Evolutionary conservation across 805 yeast genomes (phyloP).

Genomic region (Saccharomycopsis synnaedendra): DNA sequence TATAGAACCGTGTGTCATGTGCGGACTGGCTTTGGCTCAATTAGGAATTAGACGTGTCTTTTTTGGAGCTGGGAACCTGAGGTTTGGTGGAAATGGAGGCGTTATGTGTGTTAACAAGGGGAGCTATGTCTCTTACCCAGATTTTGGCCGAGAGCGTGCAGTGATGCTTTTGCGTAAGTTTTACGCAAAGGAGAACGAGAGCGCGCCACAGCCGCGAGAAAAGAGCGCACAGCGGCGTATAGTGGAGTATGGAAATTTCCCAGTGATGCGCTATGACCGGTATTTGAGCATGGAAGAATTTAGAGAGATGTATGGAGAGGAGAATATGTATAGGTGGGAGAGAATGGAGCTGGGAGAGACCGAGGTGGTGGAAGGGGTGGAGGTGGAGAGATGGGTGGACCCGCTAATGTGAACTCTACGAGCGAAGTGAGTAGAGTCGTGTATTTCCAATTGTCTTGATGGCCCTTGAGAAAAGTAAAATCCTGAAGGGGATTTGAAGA

Average conservation of each 20-base stretch:
- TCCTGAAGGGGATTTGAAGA: no score
- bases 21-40: slow-evolving; percentile 86
- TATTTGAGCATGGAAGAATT: slow-evolving; percentile 46
- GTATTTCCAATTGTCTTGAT: no score
- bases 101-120: slow-evolving; percentile 53
- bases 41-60: slow-evolving; percentile 60
- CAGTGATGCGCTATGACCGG: slow-evolving; percentile 42
- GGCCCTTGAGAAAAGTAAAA: no score
- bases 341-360: background rate
- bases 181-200: slow-evolving; percentile 73
- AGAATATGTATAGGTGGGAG: slow-evolving; percentile 3
- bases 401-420: slow-evolving; percentile 14
- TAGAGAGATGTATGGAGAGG: slow-evolving; percentile 33
- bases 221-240: slow-evolving; percentile 49
- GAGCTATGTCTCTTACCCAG: slow-evolving; percentile 55
- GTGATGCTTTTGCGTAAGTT: slow-evolving; percentile 70
- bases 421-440: background rate
- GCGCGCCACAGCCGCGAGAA: slow-evolving; percentile 71
- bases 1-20: slow-evolving; percentile 97
- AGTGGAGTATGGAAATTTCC: slow-evolving; percentile 45
- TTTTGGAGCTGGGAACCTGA: slow-evolving; percentile 89
- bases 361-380: slow-evolving; percentile 9
- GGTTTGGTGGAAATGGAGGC: slow-evolving; percentile 96
- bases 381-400: slow-evolving; percentile 11
- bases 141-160: slow-evolving; percentile 71